These are phyloP conservation scores for Cladosporium sp. DNA, from an alignment of 2,329 filamentous ascomycete species.

Conservation along the genomic window DNA sequence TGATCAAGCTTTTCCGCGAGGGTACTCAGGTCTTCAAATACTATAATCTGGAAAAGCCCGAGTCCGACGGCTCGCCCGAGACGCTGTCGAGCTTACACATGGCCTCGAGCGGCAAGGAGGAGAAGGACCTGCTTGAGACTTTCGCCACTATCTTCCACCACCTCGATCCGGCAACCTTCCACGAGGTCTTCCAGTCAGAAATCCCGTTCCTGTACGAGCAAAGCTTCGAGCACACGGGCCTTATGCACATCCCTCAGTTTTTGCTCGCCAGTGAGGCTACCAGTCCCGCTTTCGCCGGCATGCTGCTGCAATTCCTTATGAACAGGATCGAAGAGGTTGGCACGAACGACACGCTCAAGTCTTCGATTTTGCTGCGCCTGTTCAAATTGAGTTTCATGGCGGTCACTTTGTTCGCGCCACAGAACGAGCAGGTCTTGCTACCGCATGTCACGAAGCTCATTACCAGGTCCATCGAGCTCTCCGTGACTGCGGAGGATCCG, in stretches of 20 bases:
- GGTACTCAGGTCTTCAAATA: conserved; percentile 95
- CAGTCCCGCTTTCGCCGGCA: conserved; percentile 93
- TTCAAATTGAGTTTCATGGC: conserved; percentile 99
- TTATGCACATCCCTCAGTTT: conserved; percentile 95
- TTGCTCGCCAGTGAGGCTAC: conserved; percentile 98
- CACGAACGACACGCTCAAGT: conserved; percentile 83
- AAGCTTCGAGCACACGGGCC: conserved; percentile 91
- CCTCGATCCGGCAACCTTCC: conserved; percentile 95
- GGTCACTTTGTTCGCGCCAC: conserved; percentile 85
- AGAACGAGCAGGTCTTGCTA: conserved; percentile 91
- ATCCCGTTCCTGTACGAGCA: conserved; percentile 95
- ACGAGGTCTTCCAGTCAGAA: conserved; percentile 96
- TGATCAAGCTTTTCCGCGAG: conserved; percentile 95
- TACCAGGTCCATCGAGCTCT: conserved; percentile 92
- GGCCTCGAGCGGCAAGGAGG: conserved; percentile 87
- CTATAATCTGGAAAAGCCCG: conserved; percentile 71
- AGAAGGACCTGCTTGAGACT: conserved; percentile 93
- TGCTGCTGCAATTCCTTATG: conserved; percentile 97
- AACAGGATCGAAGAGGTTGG: conserved; percentile 92
- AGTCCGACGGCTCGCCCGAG: conserved; percentile 60
- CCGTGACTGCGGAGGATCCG: conserved; percentile 89
- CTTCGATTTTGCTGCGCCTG: conserved; percentile 82
- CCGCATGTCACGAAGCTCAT: conserved; percentile 97
- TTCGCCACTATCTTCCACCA: conserved; percentile 98
- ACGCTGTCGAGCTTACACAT: conserved; percentile 94